Conservation (phyloP, 208 protist genomes). For the Leishmania guyanensis region DNA sequence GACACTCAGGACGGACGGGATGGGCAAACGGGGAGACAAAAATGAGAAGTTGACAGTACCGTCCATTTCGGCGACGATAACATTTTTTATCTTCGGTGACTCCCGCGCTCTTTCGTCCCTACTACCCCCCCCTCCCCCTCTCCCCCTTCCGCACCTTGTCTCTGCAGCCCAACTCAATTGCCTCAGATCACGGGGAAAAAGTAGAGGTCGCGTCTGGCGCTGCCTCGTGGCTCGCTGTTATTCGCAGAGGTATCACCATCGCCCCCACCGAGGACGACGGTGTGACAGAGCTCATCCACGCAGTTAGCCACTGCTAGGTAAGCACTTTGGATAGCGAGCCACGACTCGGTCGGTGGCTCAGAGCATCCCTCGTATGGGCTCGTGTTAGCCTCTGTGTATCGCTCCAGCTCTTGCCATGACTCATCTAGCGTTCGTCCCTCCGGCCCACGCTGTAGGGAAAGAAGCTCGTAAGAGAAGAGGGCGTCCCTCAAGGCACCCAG, state of each 20-base stretch:
- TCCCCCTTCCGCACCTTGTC: background rate
- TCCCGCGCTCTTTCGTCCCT: background rate
- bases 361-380: background rate
- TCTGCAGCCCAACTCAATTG: background rate
- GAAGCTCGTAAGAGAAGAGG: constrained; percentile 32
- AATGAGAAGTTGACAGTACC: too few species aligned
- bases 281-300: constrained; percentile 41
- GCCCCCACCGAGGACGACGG: constrained; percentile 30
- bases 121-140: background rate
- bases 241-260: background rate
- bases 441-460: constrained; percentile 20
- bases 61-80: background rate
- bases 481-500: constrained; percentile 20
- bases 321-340: constrained; percentile 33
- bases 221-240: background rate
- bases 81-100: background rate
- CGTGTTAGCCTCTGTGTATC: constrained; percentile 1
- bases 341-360: constrained; percentile 26
- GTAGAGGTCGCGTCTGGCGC: background rate
- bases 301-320: constrained; percentile 34
- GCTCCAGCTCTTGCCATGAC: constrained; percentile 20
- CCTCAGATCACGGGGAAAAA: constrained; percentile 24
- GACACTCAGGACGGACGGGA: background rate
- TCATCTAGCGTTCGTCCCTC: constrained; percentile 14
- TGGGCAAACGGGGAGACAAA: background rate